Evolutionary conservation across 2,329 filamentous ascomycete species (phyloP).

Genomic region (Beauveria medogensis): DNA sequence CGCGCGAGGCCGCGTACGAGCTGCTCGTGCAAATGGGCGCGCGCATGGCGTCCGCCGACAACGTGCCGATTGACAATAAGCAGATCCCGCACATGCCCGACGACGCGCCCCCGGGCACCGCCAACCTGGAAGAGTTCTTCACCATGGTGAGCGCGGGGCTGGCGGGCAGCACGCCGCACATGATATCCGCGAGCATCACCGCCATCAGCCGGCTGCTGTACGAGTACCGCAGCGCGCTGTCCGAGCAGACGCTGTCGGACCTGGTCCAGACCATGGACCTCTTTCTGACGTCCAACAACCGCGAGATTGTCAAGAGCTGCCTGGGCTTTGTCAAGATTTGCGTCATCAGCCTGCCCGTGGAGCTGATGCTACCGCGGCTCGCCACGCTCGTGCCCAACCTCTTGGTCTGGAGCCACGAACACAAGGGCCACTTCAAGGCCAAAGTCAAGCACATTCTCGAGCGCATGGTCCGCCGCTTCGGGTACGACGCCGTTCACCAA

Average conservation of each 20-base stretch:
- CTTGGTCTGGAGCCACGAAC: slow-evolving; percentile 94
- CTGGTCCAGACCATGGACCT: slow-evolving; percentile 92
- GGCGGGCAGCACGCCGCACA: slow-evolving; percentile 86
- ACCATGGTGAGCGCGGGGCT: slow-evolving; percentile 97
- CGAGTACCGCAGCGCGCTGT: slow-evolving; percentile 71
- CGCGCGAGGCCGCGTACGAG: slow-evolving; percentile 81
- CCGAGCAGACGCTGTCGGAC: slow-evolving; percentile 64
- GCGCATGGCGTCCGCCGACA: slow-evolving; percentile 59
- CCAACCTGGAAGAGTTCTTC: slow-evolving; percentile 89
- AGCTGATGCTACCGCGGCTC: slow-evolving; percentile 71
- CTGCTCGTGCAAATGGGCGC: slow-evolving; percentile 82
- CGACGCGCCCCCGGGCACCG: slow-evolving; percentile 67
- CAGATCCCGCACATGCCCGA: slow-evolving; percentile 81
- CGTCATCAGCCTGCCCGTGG: slow-evolving; percentile 73
- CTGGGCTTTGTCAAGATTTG: slow-evolving; percentile 96
- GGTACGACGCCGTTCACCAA: slow-evolving; percentile 69
- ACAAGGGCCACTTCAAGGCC: slow-evolving; percentile 92
- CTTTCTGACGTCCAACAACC: slow-evolving; percentile 92
- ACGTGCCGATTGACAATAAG: slow-evolving; percentile 71
- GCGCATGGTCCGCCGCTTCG: slow-evolving; percentile 85
- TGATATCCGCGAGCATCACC: slow-evolving; percentile 96
- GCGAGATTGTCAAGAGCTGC: slow-evolving; percentile 91
- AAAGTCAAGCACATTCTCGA: slow-evolving; percentile 99
- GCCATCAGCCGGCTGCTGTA: slow-evolving; percentile 89
- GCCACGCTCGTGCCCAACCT: slow-evolving; percentile 75